phyloP scores from a whole-genome alignment of 805 yeast species.

The Saccharomyces paradoxus region DNA sequence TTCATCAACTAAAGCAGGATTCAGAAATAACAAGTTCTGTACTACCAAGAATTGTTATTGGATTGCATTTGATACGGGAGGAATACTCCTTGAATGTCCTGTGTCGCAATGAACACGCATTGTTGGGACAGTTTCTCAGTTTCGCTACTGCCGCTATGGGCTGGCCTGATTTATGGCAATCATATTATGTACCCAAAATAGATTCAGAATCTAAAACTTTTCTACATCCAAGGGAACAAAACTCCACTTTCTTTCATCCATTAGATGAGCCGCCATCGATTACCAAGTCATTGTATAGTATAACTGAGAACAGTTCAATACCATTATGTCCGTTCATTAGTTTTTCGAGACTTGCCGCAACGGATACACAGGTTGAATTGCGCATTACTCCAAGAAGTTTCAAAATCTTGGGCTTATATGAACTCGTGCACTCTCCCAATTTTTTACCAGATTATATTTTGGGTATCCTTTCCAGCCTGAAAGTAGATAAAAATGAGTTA shows the following conservation, averaged over 20 bases:
- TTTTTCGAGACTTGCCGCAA: conserved; percentile 61
- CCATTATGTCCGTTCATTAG: conserved; percentile 45
- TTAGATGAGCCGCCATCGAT: conserved; percentile 30
- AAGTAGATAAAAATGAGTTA: conserved; percentile 42
- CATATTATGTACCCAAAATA: conserved; percentile 36
- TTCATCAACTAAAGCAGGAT: conserved; percentile 11
- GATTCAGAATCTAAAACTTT: neutral
- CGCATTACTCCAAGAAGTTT: conserved; percentile 59
- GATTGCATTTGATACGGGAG: conserved; percentile 71
- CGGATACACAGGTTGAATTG: conserved; percentile 45
- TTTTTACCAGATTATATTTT: conserved; percentile 48
- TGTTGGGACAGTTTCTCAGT: conserved; percentile 48
- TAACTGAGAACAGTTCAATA: conserved; percentile 20
- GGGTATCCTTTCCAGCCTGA: conserved; percentile 51
- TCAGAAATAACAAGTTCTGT: conserved; percentile 14
- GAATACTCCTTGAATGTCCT: conserved; percentile 56
- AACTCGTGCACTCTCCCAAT: conserved; percentile 47
- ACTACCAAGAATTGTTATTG: conserved; percentile 52
- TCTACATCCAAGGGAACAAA: neutral
- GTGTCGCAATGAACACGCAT: conserved; percentile 29
- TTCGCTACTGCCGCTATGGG: conserved; percentile 61
- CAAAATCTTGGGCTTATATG: conserved; percentile 52
- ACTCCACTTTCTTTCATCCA: conserved; percentile 20
- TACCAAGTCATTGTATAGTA: conserved; percentile 38
- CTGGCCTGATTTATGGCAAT: conserved; percentile 62